Evolutionary conservation across 257 asterid species (phyloP).

Genomic region (Haberlea rhodopensis): DNA sequence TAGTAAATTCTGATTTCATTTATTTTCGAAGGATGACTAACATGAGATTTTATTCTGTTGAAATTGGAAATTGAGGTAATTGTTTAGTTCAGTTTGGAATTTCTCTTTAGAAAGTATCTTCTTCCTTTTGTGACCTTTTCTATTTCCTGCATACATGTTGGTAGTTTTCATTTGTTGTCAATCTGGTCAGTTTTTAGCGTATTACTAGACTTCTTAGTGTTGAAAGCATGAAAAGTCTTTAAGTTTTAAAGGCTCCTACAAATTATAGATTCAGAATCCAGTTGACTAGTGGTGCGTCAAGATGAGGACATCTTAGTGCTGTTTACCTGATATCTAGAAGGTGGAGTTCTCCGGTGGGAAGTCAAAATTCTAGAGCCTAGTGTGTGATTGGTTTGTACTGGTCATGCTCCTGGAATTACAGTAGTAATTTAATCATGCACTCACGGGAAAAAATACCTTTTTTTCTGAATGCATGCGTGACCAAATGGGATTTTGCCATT

Average conservation of each 20-base stretch:
- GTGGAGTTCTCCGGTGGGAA: too few species aligned
- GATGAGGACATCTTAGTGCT: constrained; percentile 12
- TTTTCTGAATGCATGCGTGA: background rate
- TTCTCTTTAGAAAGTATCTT: background rate
- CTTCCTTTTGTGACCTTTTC: constrained; percentile 12
- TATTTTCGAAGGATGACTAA: background rate
- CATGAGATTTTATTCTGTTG: constrained; percentile 1
- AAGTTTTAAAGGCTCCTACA: background rate
- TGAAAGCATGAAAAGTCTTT: background rate
- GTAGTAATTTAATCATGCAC: too few species aligned
- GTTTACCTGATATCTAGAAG: background rate
- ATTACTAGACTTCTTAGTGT: background rate
- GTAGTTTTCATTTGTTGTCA: background rate
- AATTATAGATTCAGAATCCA: background rate
- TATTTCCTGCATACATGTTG: background rate
- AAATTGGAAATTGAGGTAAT: background rate
- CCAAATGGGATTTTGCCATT: too few species aligned
- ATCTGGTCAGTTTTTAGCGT: background rate
- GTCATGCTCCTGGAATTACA: background rate
- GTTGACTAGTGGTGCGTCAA: constrained; percentile 17
- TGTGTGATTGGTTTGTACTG: background rate
- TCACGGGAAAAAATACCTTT: background rate
- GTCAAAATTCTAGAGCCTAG: constrained; percentile 2
- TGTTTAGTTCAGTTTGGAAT: background rate
- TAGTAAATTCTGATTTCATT: background rate